Base-by-base conservation (phyloP, 176 grass and related monocot species). In the Carex parvula region DNA sequence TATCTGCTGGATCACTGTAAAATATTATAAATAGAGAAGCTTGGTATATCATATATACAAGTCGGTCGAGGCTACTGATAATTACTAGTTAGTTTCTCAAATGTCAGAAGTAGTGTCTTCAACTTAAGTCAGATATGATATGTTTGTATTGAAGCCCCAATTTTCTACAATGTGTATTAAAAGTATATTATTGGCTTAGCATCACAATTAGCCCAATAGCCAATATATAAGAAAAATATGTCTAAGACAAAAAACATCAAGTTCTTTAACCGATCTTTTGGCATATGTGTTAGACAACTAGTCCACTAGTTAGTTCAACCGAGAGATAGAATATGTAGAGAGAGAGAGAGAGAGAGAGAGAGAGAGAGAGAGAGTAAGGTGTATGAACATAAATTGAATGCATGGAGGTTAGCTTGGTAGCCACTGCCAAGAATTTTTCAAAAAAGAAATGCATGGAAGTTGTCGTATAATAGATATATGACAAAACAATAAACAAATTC, bases 281-380 rank as follows among this genome's bases (percentile, higher is more conserved):
- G 18, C 79, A 81, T 83, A 81, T 83, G 81, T 83, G 62, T 69
- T 68, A 54, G 61, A 54, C 60, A 83, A 65, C 37, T 26, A 46
- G 46, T 79, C 35, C 55, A 63, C 79, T 65, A 4, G 57, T 6
- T 30, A 17, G 60, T 42, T 48, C 8, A 41, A 55, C 37, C 21
- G 46, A 32, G 62, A 65, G n/a, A 64, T n/a, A 35, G 32, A 41
- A 16, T 42, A 42, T 42, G 6, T 42, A 39, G 58, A 50, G 26
- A 74, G n/a, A 74, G 70, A 71, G n/a, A n/a, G n/a, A n/a, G n/a
- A n/a, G n/a, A n/a, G n/a, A n/a, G n/a, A n/a, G n/a, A n/a, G n/a
- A n/a, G n/a, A n/a, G n/a, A n/a, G 33, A 60, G 4, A 60, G 17
- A 35, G 58, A 80, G 16, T 1, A 29, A 29, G 29, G 29, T 29